These are phyloP conservation scores for Truncatella angustata DNA, from an alignment of 2,329 filamentous ascomycete species.

Conservation along the genomic window DNA sequence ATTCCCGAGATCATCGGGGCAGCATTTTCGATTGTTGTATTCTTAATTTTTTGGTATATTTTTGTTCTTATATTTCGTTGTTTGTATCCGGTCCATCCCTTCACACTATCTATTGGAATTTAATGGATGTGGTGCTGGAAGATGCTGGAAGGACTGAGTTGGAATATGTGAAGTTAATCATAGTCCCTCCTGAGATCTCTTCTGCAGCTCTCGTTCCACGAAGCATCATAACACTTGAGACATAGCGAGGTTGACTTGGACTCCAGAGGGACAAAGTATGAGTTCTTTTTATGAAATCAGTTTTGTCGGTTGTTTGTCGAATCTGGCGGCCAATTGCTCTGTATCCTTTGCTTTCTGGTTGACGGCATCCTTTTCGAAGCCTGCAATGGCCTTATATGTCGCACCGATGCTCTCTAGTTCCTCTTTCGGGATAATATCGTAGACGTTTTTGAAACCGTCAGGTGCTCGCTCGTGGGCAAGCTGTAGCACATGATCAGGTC, in stretches of 20 bases:
- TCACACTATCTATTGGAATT: no score
- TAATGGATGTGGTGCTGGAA: no score
- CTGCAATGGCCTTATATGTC: constrained; percentile 38
- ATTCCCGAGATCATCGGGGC: neutral
- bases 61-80: neutral
- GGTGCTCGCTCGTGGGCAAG: constrained; percentile 42
- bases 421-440: constrained; percentile 37
- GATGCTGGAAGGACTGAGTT: no score
- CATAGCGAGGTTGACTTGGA: no score
- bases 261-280: no score
- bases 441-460: constrained; percentile 37
- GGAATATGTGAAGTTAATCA: no score
- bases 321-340: constrained; percentile 19
- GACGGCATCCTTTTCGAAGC: constrained; percentile 43
- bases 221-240: no score
- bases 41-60: neutral
- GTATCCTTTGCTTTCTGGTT: constrained; percentile 37
- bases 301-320: neutral
- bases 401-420: constrained; percentile 36
- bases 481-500: constrained; percentile 44
- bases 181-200: no score
- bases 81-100: no score
- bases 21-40: neutral
- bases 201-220: no score
- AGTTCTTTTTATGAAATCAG: neutral